phyloP scores from a whole-genome alignment of 805 yeast species.

The Candida golubevii region DNA sequence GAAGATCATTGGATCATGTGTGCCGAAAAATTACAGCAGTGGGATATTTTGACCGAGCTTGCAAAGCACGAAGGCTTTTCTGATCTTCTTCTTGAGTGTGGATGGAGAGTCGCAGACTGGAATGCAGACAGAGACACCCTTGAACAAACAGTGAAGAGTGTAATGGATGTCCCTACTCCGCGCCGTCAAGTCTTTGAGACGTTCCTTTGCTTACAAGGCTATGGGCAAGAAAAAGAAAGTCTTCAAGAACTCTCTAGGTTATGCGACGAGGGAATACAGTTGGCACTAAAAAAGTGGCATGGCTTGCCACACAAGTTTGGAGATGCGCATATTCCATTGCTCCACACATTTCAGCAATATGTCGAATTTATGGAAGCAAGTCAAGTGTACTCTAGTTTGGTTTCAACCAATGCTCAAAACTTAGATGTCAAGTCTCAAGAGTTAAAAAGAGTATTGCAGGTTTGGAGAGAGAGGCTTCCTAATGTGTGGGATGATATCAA shows the following conservation, averaged over 20 bases:
- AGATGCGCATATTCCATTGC: constrained; percentile 80
- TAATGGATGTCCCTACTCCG: constrained; percentile 98
- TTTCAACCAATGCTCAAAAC: constrained; percentile 87
- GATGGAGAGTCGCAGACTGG: constrained; percentile 99
- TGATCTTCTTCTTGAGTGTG: constrained; percentile 92
- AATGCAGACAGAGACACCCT: constrained; percentile 89
- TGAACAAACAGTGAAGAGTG: constrained; percentile 90
- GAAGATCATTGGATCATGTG: constrained; percentile 98
- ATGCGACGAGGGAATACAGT: constrained; percentile 95
- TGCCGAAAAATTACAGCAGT: constrained; percentile 94
- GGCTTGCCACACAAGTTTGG: constrained; percentile 75
- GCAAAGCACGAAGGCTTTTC: constrained; percentile 98
- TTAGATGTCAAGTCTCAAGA: constrained; percentile 92
- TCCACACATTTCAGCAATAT: constrained; percentile 95
- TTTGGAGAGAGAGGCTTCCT: constrained; percentile 97
- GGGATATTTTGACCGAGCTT: constrained; percentile 95
- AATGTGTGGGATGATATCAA: constrained; percentile 97
- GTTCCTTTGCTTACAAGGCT: constrained; percentile 86
- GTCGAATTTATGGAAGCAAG: constrained; percentile 97
- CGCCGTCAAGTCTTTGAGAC: constrained; percentile 94
- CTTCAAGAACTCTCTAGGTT: constrained; percentile 77
- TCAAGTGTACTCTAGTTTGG: constrained; percentile 83
- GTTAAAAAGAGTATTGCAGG: constrained; percentile 87
- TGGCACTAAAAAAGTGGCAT: constrained; percentile 90
- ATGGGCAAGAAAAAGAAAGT: constrained; percentile 84